Evolutionary conservation across 1,284 basidiomycete species (phyloP).

Genomic region (Leccinum griseonigrum): DNA sequence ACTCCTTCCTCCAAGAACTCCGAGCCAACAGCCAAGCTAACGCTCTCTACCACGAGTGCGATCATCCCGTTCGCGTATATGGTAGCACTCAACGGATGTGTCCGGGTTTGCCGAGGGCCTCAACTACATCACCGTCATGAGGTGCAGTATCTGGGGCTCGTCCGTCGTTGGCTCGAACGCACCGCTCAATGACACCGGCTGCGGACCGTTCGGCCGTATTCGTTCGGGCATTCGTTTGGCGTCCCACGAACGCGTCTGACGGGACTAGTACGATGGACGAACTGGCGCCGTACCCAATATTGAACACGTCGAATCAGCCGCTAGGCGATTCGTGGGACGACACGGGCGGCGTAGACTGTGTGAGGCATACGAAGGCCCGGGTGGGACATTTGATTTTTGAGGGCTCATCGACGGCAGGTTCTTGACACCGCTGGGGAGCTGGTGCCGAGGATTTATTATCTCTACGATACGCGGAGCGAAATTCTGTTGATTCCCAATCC

Average conservation of each 20-base stretch:
- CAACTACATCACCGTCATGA: conserved; percentile 72
- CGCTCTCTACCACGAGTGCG: conserved; percentile 60
- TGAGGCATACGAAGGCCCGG: conserved; percentile 34
- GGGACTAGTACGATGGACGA: conserved; percentile 9
- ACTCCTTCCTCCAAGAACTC: conserved; percentile 46
- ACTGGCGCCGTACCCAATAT: conserved; percentile 38
- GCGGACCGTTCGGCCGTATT: conserved; percentile 60
- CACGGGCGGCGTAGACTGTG: conserved; percentile 36
- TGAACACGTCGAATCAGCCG: conserved; percentile 38
- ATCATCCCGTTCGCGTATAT: conserved; percentile 48
- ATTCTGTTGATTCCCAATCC: too few relatives aligned
- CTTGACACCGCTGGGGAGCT: conserved; percentile 37
- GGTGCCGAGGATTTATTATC: conserved; percentile 34
- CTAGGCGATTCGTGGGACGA: conserved; percentile 44
- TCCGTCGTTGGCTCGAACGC: conserved; percentile 62
- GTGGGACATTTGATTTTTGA: conserved; percentile 42
- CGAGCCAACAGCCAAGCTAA: conserved; percentile 39
- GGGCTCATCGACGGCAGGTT: conserved; percentile 41
- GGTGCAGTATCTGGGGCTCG: conserved; percentile 69
- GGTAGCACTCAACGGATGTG: conserved; percentile 49
- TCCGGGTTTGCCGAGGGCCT: conserved; percentile 40
- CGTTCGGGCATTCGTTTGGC: conserved; percentile 50
- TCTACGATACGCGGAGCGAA: background rate
- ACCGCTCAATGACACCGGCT: conserved; percentile 56
- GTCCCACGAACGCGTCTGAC: conserved; percentile 34